Base-by-base conservation (phyloP, 2,329 filamentous ascomycete species). In the Alternaria brassicicola region DNA sequence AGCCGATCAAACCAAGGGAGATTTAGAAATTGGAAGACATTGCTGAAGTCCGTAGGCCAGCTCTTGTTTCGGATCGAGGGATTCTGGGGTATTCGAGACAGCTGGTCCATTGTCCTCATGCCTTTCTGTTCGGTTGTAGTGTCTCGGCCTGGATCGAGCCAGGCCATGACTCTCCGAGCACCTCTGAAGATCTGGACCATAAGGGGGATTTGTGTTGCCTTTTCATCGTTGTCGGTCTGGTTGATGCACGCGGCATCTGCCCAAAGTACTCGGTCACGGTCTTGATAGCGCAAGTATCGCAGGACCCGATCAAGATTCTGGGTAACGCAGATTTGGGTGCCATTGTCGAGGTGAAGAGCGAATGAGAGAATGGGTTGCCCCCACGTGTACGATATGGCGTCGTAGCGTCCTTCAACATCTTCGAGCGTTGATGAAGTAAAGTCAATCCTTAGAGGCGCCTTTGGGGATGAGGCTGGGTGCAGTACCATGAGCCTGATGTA, bases 191-290 rank as follows among this genome's bases (percentile, higher is more conserved):
- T 31, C 0, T 31, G 0, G 2, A 10, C 21, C 64, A 70, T 69
- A 0, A 64, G 13, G n/a, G 59, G 55, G 9, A 69, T 65, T 36
- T 70, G 66, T 1, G 15, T n/a, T 2, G 19, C 25, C 35, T 63
- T 65, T 38, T 67, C 66, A 9, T 35, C 10, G 8, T 57, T 21
- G 13, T 66, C 53, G 2, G 0, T 10, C 21, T 70, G 66, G 15
- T 69, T 64, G 25, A 70, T 68, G 25, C 67, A 58, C 1, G 59
- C 28, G 1, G 65, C 65, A 35, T 68, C 65, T 0, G 52, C 55
- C 66, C 65, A 70, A 3, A 67, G 23, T 1, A 17, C 2, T 17
- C 54, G 21, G 6, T 54, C 3, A 0, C 48, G 28, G 15, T 8
- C 6, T 10, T 13, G 23, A 5, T 28, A 8, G 3, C 57, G 55